Conservation (phyloP, 2,329 filamentous ascomycete species). For the Colletotrichum kahawae region DNA sequence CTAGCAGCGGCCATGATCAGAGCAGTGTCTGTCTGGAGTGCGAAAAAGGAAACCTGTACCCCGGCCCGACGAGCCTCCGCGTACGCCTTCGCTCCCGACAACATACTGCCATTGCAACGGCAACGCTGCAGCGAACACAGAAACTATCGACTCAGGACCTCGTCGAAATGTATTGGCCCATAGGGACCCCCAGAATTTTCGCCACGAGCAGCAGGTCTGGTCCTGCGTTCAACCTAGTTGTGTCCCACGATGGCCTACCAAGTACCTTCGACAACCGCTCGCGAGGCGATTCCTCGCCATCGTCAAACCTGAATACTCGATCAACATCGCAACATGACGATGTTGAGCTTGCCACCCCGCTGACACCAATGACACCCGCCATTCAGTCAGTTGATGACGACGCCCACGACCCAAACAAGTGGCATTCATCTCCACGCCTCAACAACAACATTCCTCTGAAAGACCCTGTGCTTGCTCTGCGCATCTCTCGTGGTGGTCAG, state of each 20-base stretch:
- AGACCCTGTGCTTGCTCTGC: slow-evolving; percentile 75
- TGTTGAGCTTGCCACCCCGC: slow-evolving; percentile 38
- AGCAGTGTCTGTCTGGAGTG: neutral
- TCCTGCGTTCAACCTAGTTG: slow-evolving; percentile 52
- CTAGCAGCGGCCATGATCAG: slow-evolving; percentile 17
- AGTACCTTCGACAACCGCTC: slow-evolving; percentile 31
- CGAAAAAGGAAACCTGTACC: slow-evolving; percentile 5
- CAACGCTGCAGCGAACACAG: neutral
- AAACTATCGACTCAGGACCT: neutral
- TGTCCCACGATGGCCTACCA: slow-evolving; percentile 66
- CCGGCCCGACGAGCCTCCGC: neutral
- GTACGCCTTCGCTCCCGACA: neutral
- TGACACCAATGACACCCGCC: slow-evolving; percentile 60
- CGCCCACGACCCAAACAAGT: slow-evolving; percentile 35
- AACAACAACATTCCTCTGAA: slow-evolving; percentile 48
- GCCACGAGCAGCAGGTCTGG: slow-evolving; percentile 73
- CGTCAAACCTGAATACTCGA: slow-evolving; percentile 24
- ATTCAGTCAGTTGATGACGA: slow-evolving; percentile 66
- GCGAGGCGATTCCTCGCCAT: slow-evolving; percentile 35
- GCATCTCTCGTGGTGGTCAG: slow-evolving; percentile 79
- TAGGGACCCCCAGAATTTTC: slow-evolving; percentile 84
- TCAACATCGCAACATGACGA: slow-evolving; percentile 36
- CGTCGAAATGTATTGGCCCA: slow-evolving; percentile 85
- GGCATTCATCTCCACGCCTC: slow-evolving; percentile 29
- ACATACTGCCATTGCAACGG: slow-evolving; percentile 1